Base-by-base conservation (phyloP, 2,329 filamentous ascomycete species). In the Chaetomiaceae sp. region DNA sequence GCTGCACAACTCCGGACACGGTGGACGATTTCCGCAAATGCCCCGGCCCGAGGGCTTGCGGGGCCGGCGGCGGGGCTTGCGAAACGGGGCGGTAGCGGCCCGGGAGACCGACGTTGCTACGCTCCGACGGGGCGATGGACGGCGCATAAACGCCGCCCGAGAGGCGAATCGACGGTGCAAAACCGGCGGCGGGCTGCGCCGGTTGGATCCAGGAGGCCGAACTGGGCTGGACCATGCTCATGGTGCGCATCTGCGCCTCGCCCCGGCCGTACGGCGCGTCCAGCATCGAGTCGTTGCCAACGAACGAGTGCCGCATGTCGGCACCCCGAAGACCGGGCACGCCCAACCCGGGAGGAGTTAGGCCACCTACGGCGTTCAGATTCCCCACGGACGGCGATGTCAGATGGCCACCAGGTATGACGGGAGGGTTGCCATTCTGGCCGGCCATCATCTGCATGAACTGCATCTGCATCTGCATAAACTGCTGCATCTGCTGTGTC, bases 381-480 rank as follows among this genome's bases (percentile, higher is more conserved):
- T 38, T 53, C 7, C 56, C 60, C 47, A 53, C 52, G 27, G 53
- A 55, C 53, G 60, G 42, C 42, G 57, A 34, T 51, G 56, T 45
- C 56, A 59, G 51, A 49, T 58, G 56, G 40, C 54, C 58, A 45
- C 52, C 59, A 42, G 51, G 39, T 40, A 40, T 46, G n/a, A 44
- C 39, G 20, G 48, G 42, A 15, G 45, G 38, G 32, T 50, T 55
- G 24, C 51, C 53, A 50, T 68, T 69, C 40, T 66, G 68, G 11
- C 61, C 56, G 1, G 74, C 73, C 76, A 88, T 86, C 79, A 88
- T 84, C 59, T 90, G 85, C 84, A 94, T 91, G 67, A 89, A 89
- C 62, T 94, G 86, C 84, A 94, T 90, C 63, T 95, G 88, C 83
- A 93, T 88, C 62, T 89, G 84, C 85, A 91, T 89, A 68, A 91